These are phyloP conservation scores for Calonectria naviculata DNA, from an alignment of 2,329 filamentous ascomycete genomes.

Conservation along the genomic window DNA sequence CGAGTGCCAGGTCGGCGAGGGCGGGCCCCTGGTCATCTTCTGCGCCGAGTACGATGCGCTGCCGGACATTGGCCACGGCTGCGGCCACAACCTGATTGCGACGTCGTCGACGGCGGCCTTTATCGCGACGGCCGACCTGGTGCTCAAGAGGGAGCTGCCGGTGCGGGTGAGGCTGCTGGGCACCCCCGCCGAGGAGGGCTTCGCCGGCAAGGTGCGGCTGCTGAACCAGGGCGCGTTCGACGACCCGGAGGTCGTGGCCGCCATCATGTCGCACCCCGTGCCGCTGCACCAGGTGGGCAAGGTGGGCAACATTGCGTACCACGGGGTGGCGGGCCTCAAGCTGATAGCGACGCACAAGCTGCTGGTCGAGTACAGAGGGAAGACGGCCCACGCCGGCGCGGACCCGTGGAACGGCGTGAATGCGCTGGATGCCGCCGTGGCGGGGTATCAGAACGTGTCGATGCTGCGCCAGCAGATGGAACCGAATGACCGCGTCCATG, in stretches of 20 bases:
- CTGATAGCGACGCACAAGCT: neutral
- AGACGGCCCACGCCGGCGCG: slow-evolving; percentile 45
- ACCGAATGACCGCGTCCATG: slow-evolving; percentile 12
- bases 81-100: slow-evolving; percentile 58
- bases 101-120: slow-evolving; percentile 52
- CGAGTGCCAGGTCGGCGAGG: neutral
- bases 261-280: slow-evolving; percentile 43
- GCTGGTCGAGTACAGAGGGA: slow-evolving; percentile 29
- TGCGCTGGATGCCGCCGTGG: slow-evolving; percentile 46
- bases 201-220: slow-evolving; percentile 50
- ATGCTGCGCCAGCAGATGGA: slow-evolving; percentile 46
- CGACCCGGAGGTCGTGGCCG: slow-evolving; percentile 28
- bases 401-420: slow-evolving; percentile 48
- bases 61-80: slow-evolving; percentile 56
- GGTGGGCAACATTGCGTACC: neutral
- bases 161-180: slow-evolving; percentile 51
- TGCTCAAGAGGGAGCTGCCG: slow-evolving; percentile 38
- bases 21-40: slow-evolving; percentile 39
- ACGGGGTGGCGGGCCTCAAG: slow-evolving; percentile 3
- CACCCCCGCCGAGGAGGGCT: slow-evolving; percentile 56
- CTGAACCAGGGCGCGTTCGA: slow-evolving; percentile 37
- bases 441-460: slow-evolving; percentile 44
- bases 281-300: neutral
- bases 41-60: slow-evolving; percentile 56
- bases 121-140: slow-evolving; percentile 45